Evolutionary conservation across 768 basidiomycete genomes (phyloP), one percentile per base, ranked within the genome.

Genomic region (Brasilioporus rufonigricans): DNA sequence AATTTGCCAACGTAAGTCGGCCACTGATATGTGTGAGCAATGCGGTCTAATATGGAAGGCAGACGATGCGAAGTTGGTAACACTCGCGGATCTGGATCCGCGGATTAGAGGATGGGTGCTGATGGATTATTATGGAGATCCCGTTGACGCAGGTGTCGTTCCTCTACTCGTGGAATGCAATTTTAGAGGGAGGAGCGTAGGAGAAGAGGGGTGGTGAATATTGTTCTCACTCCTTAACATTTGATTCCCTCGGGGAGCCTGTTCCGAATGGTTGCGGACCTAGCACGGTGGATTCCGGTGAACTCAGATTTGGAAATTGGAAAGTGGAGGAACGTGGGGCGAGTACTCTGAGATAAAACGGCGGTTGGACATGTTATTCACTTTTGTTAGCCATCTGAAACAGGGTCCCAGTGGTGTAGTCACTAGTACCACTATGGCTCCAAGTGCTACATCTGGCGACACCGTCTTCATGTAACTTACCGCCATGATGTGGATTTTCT

Each of bases 91-190:
- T 43, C 55, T 18, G 14, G 58, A 55, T 48, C 76, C 78, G 16
- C 72, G 79, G 61, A 73, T 93, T 48, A 77, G 86, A 24, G 90
- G 89, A 5, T 93, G 91, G 90, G 77, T 75, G 4, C 66, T 93
- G 31, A 73, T 91, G 75, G 91, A 93, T 63, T 93, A 82, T 62
- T 90, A 80, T 59, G 73, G 75, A 6, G 78, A 86, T 50, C 87
- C 89, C 3, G 49, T 60, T 29, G 77, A 77, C 26, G 71, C 75
- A 24, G 77, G 74, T 3, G 59, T 93, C 32, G 76, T 86, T 3
- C 82, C 85, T 0, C 69, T 93, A 9, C 70, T 92, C 10, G 78
- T 92, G 14, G 91, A 93, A 61, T 90, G 85, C 64, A 93, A 93
- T 65, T 92, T 81, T 66, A 74, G 78, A 57, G 85, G 83, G 40